These are phyloP conservation scores for Lolium rigidum DNA, from an alignment of 176 grass and related monocot genomes.

Conservation along the genomic window DNA sequence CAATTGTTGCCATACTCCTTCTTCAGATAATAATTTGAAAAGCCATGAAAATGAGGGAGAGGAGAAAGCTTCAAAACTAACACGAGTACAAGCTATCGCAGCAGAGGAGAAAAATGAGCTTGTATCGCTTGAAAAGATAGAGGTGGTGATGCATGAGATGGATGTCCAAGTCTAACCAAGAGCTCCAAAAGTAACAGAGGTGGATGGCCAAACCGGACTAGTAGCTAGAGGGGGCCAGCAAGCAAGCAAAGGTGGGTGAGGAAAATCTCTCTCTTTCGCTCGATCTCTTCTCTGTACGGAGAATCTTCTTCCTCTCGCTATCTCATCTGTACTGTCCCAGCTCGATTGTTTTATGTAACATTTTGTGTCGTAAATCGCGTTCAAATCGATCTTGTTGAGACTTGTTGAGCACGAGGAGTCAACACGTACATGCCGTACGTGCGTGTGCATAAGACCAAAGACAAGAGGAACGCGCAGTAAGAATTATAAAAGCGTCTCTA, in stretches of 20 bases:
- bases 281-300: neutral
- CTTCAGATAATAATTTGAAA: no score
- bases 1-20: no score
- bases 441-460: neutral
- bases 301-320: slow-evolving; percentile 2
- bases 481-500: no score
- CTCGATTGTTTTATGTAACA: neutral
- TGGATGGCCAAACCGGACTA: neutral
- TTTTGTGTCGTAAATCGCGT: no score
- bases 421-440: no score
- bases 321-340: neutral
- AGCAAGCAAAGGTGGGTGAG: neutral
- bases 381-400: no score
- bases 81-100: neutral
- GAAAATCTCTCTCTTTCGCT: neutral
- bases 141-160: neutral
- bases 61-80: neutral
- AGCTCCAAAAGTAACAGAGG: neutral
- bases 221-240: no score
- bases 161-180: neutral
- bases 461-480: no score
- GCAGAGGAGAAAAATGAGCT: neutral
- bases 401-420: no score
- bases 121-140: slow-evolving; percentile 1
- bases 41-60: neutral